phyloP scores from a whole-genome alignment of 2,329 filamentous ascomycete species.

The Fusarium fujikuroi region DNA sequence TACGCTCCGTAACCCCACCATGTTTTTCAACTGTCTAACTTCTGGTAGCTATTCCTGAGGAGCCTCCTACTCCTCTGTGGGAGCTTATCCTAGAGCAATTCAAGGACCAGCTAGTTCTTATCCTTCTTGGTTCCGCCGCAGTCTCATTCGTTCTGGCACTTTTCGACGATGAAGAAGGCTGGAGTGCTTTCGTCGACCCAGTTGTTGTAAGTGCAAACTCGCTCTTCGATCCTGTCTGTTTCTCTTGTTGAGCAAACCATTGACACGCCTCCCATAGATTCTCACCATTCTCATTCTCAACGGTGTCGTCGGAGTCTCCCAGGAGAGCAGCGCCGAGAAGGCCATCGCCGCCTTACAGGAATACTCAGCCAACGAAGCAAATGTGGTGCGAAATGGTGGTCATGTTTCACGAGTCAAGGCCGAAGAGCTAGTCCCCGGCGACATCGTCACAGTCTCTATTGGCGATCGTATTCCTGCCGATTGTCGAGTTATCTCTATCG shows the following conservation, averaged over 20 bases:
- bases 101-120: constrained; percentile 97
- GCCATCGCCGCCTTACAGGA: constrained; percentile 97
- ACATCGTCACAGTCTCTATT: constrained; percentile 87
- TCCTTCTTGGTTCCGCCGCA: constrained; percentile 89
- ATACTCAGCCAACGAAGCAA: constrained; percentile 98
- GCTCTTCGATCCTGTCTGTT: background rate
- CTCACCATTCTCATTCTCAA: constrained; percentile 97
- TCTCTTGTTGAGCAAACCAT: constrained; percentile 6
- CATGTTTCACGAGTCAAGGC: constrained; percentile 86
- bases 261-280: constrained; percentile 67
- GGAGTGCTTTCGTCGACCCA: constrained; percentile 97
- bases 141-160: constrained; percentile 94
- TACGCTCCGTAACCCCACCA: constrained; percentile 18
- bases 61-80: constrained; percentile 96
- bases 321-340: constrained; percentile 98
- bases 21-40: constrained; percentile 18
- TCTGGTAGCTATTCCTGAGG: constrained; percentile 73
- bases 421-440: constrained; percentile 96
- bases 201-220: constrained; percentile 76
- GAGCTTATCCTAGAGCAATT: constrained; percentile 98
- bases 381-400: constrained; percentile 84
- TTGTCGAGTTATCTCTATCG: constrained; percentile 87
- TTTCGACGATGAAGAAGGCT: constrained; percentile 92
- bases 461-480: constrained; percentile 96
- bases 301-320: constrained; percentile 95